phyloP scores from a whole-genome alignment of 108 stramenopile genomes.

The Nitzschia inconspicua region DNA sequence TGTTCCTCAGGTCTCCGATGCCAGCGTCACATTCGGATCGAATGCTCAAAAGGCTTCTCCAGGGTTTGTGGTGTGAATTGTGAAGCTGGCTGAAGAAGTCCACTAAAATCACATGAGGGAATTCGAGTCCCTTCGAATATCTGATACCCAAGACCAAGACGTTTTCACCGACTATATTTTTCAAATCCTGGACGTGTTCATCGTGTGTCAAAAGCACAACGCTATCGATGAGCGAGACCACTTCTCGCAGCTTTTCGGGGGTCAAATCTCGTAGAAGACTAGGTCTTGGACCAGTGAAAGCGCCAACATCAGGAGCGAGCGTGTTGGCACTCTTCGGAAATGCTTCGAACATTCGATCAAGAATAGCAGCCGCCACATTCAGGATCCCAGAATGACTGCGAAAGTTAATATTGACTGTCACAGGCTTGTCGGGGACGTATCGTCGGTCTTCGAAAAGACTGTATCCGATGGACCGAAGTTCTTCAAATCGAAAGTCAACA shows the following conservation, averaged over 20 bases:
- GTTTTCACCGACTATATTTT: slow-evolving; percentile 10
- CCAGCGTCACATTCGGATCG: too few species aligned
- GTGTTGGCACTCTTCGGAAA: slow-evolving; percentile 44
- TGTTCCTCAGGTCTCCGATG: slow-evolving; percentile 9
- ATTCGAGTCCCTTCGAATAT: slow-evolving; percentile 57
- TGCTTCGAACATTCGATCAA: slow-evolving; percentile 30
- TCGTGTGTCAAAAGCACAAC: slow-evolving; percentile 45
- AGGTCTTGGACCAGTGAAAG: slow-evolving; percentile 49
- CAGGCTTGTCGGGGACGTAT: slow-evolving; percentile 41
- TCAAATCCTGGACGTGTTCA: slow-evolving; percentile 6
- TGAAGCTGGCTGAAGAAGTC: slow-evolving; percentile 53
- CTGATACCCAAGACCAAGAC: slow-evolving; percentile 43
- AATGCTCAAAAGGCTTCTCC: too few species aligned
- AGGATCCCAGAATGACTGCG: slow-evolving; percentile 53
- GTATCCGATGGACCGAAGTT: slow-evolving; percentile 41
- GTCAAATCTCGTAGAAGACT: slow-evolving; percentile 35
- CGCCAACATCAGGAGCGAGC: slow-evolving; percentile 39
- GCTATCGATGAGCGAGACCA: slow-evolving; percentile 5
- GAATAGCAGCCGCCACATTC: slow-evolving; percentile 37
- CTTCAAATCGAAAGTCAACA: slow-evolving; percentile 67
- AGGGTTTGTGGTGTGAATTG: slow-evolving; percentile 35
- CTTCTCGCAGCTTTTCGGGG: slow-evolving; percentile 4
- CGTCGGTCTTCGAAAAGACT: slow-evolving; percentile 21
- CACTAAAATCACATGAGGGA: slow-evolving; percentile 48
- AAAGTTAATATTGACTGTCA: slow-evolving; percentile 50